Base-by-base conservation (phyloP, 2,329 filamentous ascomycete species). In the Setomelanomma holmii region DNA sequence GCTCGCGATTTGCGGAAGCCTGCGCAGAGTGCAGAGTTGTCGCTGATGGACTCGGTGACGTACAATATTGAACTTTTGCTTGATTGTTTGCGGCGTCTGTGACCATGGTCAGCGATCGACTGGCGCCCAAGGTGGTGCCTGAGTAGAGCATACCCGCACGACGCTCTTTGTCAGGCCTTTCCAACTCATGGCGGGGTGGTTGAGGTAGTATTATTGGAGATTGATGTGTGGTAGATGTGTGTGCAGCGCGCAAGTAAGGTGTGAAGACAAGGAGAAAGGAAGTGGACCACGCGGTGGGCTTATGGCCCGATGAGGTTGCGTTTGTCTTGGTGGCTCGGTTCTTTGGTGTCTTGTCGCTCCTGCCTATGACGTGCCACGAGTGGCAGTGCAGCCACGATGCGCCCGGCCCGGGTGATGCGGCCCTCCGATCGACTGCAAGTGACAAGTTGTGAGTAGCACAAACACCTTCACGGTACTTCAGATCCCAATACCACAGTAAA, bases 81-180 rank as follows among this genome's bases (percentile, higher is more conserved):
- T 96, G 82, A 99, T 84, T 68, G 88, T 87, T 84, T 99, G 95
- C 64, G 95, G 95, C 72, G 93, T 89, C 91, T 85, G 60, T 46
- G 38, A 20, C 20, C 16, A 16, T 27, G 38, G 56, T 70, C 63
- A 71, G 70, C 66, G 53, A 58, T 52, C 19, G 47, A 23, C 51
- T 48, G 49, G 38, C 30, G 58, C 57, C 53, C 47, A 40, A 40
- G 39, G 33, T 20, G 45, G 55, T 47, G 43, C 49, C 22, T 51
- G 47, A 36, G 50, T 51, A 40, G 51, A 47, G 45, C 87, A 75
- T 84, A 93, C 93, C 79, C 95, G 86, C 58, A 86, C 85, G 73
- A 96, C 82, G 80, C 89, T 89, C 83, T 97, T 98, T 75, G 89
- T 87, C 71, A 99, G 91, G 70, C 95, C 95, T 79, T 95, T 96